Conservation (phyloP, 768 basidiomycete genomes). For the Zangia roseola region DNA sequence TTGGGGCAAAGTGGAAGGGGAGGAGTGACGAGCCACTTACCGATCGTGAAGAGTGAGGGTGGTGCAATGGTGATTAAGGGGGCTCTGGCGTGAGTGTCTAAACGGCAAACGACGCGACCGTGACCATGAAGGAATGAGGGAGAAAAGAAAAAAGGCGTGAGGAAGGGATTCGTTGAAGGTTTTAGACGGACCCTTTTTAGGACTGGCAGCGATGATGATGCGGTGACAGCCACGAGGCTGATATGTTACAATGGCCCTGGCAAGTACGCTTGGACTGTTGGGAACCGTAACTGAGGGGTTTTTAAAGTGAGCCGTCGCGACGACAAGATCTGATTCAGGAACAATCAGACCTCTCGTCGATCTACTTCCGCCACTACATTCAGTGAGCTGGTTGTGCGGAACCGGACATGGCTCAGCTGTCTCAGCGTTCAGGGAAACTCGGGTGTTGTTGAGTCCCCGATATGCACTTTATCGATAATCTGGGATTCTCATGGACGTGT, state of each 20-base stretch:
- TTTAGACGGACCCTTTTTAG: constrained; percentile 15
- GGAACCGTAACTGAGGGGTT: too few relatives aligned
- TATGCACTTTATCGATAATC: too few relatives aligned
- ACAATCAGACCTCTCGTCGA: constrained; percentile 9
- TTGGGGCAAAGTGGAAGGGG: constrained; percentile 6
- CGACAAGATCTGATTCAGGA: constrained; percentile 14
- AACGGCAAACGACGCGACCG: constrained; percentile 4
- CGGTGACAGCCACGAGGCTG: constrained; percentile 17
- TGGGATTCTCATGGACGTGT: too few relatives aligned
- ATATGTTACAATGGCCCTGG: constrained; percentile 5
- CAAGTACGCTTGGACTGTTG: too few relatives aligned
- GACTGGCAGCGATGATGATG: constrained; percentile 3
- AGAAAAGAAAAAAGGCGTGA: constrained; percentile 6
- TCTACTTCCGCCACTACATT: constrained; percentile 15
- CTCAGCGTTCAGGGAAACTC: too few relatives aligned
- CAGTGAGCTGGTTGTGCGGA: background rate
- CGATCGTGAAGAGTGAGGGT: constrained; percentile 23
- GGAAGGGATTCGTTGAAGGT: constrained; percentile 5
- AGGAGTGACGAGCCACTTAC: constrained; percentile 16
- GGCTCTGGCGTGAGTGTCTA: constrained; percentile 9
- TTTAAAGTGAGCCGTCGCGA: background rate
- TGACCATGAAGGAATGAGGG: constrained; percentile 19
- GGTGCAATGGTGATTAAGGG: background rate
- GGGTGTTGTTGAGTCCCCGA: too few relatives aligned
- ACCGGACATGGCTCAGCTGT: too few relatives aligned